phyloP scores from a whole-genome alignment of 768 basidiomycete species.

The Russula vinacea region DNA sequence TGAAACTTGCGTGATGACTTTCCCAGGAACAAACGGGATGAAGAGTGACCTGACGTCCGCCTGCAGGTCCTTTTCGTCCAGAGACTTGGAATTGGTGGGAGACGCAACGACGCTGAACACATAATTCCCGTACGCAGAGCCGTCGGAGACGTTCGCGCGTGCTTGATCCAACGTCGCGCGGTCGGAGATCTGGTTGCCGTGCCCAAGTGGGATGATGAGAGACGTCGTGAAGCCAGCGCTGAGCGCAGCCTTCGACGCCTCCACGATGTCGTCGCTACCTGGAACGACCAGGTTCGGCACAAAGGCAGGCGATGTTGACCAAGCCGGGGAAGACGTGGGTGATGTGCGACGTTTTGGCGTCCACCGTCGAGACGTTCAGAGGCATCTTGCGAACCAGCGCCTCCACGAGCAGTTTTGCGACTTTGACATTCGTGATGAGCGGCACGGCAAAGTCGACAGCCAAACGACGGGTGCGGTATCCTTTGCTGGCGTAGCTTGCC shows the following conservation, averaged over 20 bases:
- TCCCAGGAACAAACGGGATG: constrained; percentile 64
- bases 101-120: constrained; percentile 78
- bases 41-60: constrained; percentile 83
- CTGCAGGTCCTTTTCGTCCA: constrained; percentile 67
- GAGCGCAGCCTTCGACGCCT: constrained; percentile 76
- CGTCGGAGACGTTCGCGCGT: constrained; percentile 53
- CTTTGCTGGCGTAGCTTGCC: constrained; percentile 94
- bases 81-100: constrained; percentile 53
- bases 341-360: constrained; percentile 90
- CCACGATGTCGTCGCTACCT: constrained; percentile 56
- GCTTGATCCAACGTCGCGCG: constrained; percentile 64
- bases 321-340: constrained; percentile 91
- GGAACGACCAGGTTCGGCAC: constrained; percentile 64
- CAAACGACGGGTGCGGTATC: constrained; percentile 95
- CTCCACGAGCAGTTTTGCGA: constrained; percentile 93
- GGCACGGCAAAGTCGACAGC: constrained; percentile 98
- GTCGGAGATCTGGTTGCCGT: constrained; percentile 62
- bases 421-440: constrained; percentile 97
- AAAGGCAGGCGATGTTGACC: constrained; percentile 83
- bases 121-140: constrained; percentile 81
- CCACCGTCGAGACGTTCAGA: constrained; percentile 83
- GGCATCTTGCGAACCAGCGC: constrained; percentile 88
- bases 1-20: constrained; percentile 56
- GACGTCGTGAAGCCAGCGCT: constrained; percentile 88
- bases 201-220: constrained; percentile 71